Conservation (phyloP, 78 protist species). For the Diacronema lutheri region DNA sequence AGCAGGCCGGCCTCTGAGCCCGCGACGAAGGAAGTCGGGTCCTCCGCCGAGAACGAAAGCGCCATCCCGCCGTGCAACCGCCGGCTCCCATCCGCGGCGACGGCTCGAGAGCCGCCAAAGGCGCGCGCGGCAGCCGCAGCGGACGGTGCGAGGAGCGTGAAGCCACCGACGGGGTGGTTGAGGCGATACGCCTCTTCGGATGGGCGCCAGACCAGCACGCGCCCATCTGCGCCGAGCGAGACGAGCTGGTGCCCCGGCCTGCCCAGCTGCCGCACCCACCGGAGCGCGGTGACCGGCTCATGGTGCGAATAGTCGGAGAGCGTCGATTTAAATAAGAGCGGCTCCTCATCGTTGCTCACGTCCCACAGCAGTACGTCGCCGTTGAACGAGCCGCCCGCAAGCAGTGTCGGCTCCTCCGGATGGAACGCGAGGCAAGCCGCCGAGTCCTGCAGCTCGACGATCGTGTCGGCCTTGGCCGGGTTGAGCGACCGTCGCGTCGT, state of each 20-base stretch:
- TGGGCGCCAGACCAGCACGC: not conserved
- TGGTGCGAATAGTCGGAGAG: not conserved
- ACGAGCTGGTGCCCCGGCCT: not conserved
- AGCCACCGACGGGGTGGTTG: not conserved
- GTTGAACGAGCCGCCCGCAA: slow-evolving; percentile 33
- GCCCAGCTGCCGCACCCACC: not conserved
- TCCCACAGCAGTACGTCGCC: slow-evolving; percentile 24
- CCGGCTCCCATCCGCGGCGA: no score
- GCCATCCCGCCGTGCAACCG: not conserved
- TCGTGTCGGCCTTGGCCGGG: not conserved
- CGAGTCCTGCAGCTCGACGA: not conserved
- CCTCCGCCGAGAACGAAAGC: not conserved
- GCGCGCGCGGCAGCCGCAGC: no score
- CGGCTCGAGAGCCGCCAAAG: no score
- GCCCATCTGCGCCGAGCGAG: slow-evolving; percentile 3
- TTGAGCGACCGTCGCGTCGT: not conserved
- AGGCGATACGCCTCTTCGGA: not conserved
- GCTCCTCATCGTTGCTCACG: not conserved
- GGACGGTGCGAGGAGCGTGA: not conserved
- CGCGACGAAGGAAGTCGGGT: not conserved
- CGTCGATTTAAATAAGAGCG: not conserved
- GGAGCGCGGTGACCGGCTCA: slow-evolving; percentile 6
- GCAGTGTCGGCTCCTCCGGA: slow-evolving; percentile 12
- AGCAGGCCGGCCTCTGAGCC: not conserved
- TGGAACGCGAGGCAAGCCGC: slow-evolving; percentile 24